Base-by-base conservation (phyloP, 352 stramenopile species). In the Globisporangium yorkense region DNA sequence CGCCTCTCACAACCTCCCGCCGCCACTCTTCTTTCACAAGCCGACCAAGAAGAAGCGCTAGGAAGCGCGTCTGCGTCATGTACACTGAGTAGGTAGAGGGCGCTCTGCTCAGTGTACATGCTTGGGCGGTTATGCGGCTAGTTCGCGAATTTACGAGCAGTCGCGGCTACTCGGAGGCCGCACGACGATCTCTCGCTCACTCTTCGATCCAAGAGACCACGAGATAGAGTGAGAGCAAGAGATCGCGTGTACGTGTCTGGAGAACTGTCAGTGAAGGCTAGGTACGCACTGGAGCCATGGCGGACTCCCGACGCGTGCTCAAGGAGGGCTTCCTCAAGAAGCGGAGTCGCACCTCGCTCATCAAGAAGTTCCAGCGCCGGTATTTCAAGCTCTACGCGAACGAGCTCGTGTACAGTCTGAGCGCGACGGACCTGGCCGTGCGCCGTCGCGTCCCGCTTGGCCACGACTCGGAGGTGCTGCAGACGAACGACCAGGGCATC, bases 301-400 rank as follows among this genome's bases (percentile, higher is more conserved):
- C 67, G 31, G 60, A 63, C 31, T 37, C 44, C 47, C 57, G 62
- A 8, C 65, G 57, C 39, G 80, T 82, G 62, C 64, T 91, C 56
- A 87, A 88, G 59, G 80, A 91, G 64, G 80, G 80, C 44, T 91
- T 75, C 59, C 66, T 91, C 37, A 74, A 71, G 57, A 91, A 91
- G 61, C 79, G 75, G 55, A 89, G 77, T 41, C 72, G 71, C 27
- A 61, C 63, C 48, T 67, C 59, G 35, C 31, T 84, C 33, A 51
- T 84, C 29, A 49, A 57, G 12, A 84, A 80, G 50, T 91, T 80
- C 69, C 71, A 80, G 33, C 67, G 72, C 12, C 68, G 80, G 31
- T 91, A 89, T 67, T 89, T 91, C 56, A 79, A 77, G n/a, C 67
- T 91, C 44, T 81, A 72, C 27, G 54, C 67, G 21, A 75, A 74